phyloP scores from a whole-genome alignment of 179 eudicot genomes.

The Gypsophila paniculata region DNA sequence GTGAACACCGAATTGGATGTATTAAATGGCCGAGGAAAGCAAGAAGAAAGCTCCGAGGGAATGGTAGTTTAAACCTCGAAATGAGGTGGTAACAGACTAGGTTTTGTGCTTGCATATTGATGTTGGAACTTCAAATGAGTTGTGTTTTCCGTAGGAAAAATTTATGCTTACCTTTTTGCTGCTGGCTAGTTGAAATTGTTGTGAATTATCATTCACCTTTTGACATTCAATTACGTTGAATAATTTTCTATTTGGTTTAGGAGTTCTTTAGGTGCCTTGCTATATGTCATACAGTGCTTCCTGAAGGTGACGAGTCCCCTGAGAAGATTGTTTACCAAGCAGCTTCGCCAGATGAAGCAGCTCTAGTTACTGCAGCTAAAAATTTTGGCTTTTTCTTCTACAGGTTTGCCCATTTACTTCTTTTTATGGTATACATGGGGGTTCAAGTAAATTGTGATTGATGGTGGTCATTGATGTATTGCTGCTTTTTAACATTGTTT shows the following conservation, averaged over 20 bases:
- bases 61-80: neutral
- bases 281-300: slow-evolving; percentile 93
- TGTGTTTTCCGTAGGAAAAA: neutral
- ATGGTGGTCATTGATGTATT: neutral
- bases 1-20: neutral
- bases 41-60: neutral
- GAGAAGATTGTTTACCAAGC: slow-evolving; percentile 91
- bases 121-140: neutral
- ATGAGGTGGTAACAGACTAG: neutral
- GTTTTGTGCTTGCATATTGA: neutral
- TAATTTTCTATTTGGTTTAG: slow-evolving; percentile 35
- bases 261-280: slow-evolving; percentile 99
- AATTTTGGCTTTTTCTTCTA: slow-evolving; percentile 98
- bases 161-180: neutral
- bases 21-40: neutral
- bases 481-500: neutral
- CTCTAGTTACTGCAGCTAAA: slow-evolving; percentile 92
- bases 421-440: neutral
- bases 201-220: neutral
- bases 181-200: neutral
- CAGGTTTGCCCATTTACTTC: slow-evolving; percentile 40
- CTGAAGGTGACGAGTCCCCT: slow-evolving; percentile 91
- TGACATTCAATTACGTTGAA: neutral
- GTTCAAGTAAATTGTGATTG: neutral
- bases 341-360: slow-evolving; percentile 98